A percentile compares a stretch with the other conserved stretches of the same genome.
Conservation (phyloP, 2,329 filamentous ascomycete genomes). For the Sporothrix brunneoviolacea region DNA sequence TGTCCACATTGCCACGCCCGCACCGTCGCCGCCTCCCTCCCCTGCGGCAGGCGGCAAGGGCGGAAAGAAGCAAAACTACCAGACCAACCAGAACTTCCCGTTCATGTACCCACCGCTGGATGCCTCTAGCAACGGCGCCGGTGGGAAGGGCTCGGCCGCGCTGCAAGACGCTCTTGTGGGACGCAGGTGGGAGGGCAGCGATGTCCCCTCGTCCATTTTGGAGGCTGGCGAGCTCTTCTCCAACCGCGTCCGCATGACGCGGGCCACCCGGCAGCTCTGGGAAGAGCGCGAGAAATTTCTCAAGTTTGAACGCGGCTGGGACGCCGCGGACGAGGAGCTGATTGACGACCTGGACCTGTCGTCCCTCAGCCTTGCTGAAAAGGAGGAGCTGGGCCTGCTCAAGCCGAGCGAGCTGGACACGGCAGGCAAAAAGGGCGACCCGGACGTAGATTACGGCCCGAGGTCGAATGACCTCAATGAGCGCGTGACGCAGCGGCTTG, state of each 20-base stretch:
- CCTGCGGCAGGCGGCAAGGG: slow-evolving; percentile 81
- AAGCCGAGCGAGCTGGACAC: slow-evolving; percentile 26
- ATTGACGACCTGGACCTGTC: slow-evolving; percentile 34
- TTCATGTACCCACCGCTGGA: slow-evolving; percentile 95
- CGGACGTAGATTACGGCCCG: slow-evolving; percentile 45
- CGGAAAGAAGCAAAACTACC: slow-evolving; percentile 98
- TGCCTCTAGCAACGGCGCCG: slow-evolving; percentile 78
- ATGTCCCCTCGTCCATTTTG: slow-evolving; percentile 88
- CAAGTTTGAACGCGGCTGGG: slow-evolving; percentile 88
- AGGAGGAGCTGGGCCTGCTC: slow-evolving; percentile 41
- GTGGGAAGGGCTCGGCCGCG: slow-evolving; percentile 78
- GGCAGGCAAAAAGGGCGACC: neutral
- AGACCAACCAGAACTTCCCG: slow-evolving; percentile 97
- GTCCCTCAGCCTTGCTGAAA: slow-evolving; percentile 33
- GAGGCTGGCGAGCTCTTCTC: slow-evolving; percentile 93
- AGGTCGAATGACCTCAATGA: slow-evolving; percentile 39
- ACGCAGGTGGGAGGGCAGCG: slow-evolving; percentile 84
- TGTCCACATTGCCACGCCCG: slow-evolving; percentile 97
- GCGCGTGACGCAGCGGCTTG: slow-evolving; percentile 57
- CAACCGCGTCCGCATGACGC: slow-evolving; percentile 80
- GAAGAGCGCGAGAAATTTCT: slow-evolving; percentile 87
- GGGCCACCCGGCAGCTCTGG: slow-evolving; percentile 90
- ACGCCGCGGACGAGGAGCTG: slow-evolving; percentile 40
- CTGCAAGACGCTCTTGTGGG: slow-evolving; percentile 75
- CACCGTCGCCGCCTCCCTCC: slow-evolving; percentile 89